Percentiles rank a stretch among this genome's conserved stretches.
Evolutionary conservation across 148 eudicot species (phyloP).

Genomic region (Polygonum maritimum): DNA sequence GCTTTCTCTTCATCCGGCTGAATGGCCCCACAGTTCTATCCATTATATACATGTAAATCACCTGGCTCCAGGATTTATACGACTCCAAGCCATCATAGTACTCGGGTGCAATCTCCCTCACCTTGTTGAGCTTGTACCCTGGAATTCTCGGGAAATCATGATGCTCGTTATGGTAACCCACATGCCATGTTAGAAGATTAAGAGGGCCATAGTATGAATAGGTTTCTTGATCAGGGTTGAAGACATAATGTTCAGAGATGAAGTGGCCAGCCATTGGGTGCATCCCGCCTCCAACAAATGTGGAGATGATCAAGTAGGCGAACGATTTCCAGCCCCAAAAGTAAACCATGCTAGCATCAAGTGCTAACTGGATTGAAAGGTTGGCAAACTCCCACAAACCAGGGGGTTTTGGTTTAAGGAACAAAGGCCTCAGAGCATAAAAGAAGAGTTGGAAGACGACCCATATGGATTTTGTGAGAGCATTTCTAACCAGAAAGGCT

Average conservation of each 20-base stretch:
- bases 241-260: conserved; percentile 86
- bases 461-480: conserved; percentile 70
- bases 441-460: conserved; percentile 79
- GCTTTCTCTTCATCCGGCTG: conserved; percentile 78
- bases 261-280: conserved; percentile 98
- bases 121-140: conserved; percentile 73
- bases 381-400: conserved; percentile 83
- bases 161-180: conserved; percentile 96
- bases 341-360: conserved; percentile 56
- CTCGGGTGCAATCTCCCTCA: conserved; percentile 90
- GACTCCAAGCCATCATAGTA: conserved; percentile 56
- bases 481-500: conserved; percentile 55
- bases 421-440: conserved; percentile 79
- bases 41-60: conserved; percentile 74
- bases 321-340: conserved; percentile 76
- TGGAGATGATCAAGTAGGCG: conserved; percentile 60
- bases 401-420: conserved; percentile 89
- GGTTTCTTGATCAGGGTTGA: conserved; percentile 76
- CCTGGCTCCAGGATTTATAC: conserved; percentile 87
- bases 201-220: conserved; percentile 85
- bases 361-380: conserved; percentile 46
- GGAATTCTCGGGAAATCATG: conserved; percentile 93
- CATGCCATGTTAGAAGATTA: conserved; percentile 78
- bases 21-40: conserved; percentile 66
- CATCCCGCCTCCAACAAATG: conserved; percentile 93